Evolutionary conservation across 495 filamentous ascomycete species (phyloP), one percentile per base, ranked within the genome.

Genomic region (Aspergillus heteromorphus): DNA sequence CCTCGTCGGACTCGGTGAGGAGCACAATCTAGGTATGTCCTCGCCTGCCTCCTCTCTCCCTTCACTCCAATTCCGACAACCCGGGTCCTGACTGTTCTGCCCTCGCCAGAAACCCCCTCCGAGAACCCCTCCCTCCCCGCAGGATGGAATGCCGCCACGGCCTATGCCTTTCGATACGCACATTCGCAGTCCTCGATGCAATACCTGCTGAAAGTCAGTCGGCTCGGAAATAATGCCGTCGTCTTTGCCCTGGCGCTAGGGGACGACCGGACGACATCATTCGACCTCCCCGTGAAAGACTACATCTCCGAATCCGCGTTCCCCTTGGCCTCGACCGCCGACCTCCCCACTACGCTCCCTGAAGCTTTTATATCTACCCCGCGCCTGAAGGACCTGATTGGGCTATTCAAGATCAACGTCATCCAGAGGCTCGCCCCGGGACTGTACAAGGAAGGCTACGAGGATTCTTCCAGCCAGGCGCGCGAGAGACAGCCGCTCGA

Each of bases 161-260:
- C 78, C 36, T 87, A 86, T 69, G 79, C 86, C 45, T 95, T 98
- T 69, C 83, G 92, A 49, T 98, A 97, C 73, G 81, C 85, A 2
- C 95, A 96, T 63, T 71, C 81, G n/a, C 89, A 97, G 66, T 95
- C 91, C 0, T 83, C 91, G 13, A 88, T 93, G 77, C 78, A 87
- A 56, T 97, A 86, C 64, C 74, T 97, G 10, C 62, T 97, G 48
- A 91, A 89, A 65, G 70, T 92, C 58, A 87, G 84, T 70, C 84
- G 92, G 13, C 76, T 97, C 40, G 91, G 91, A 47, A 78, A 79
- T 60, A 96, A 95, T 66, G 87, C 86, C 18, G 86, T 96, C 43
- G 77, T 96, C 49, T 83, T 88, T 62, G 93, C 83, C 11, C 71
- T 96, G 29, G 90, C 80, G 7, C 63, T 90, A 21, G 87, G 86